These are phyloP conservation scores for Davidsoniella neocaledoniae DNA, from an alignment of 2,329 filamentous ascomycete species.

Conservation along the genomic window DNA sequence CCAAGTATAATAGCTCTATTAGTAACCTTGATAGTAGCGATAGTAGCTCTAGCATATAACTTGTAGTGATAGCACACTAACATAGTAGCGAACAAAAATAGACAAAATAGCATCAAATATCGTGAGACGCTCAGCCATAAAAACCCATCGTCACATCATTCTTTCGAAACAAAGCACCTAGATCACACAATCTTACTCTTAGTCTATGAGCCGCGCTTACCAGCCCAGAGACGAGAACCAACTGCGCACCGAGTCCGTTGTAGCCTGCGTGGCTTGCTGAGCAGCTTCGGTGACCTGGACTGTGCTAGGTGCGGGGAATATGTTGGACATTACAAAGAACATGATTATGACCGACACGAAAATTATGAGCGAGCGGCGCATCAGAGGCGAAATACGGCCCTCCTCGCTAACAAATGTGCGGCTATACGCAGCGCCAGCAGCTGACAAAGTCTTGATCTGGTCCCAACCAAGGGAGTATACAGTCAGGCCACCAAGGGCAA, in stretches of 20 bases:
- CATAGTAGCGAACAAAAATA: too few relatives aligned
- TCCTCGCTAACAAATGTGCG: conserved; percentile 15
- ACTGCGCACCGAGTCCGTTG: conserved; percentile 9
- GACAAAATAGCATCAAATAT: too few relatives aligned
- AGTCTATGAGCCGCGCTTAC: background rate
- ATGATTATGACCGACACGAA: conserved; percentile 14
- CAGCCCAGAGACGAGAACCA: conserved; percentile 12
- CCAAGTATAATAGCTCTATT: too few relatives aligned
- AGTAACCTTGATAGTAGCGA: too few relatives aligned
- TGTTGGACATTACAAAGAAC: conserved; percentile 14
- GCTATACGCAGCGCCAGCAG: conserved; percentile 11
- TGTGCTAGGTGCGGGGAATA: conserved; percentile 5
- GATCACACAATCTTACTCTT: too few relatives aligned
- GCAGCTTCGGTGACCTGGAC: conserved; percentile 6
- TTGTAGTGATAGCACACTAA: too few relatives aligned
- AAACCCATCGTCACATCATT: too few relatives aligned
- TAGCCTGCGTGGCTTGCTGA: conserved; percentile 5
- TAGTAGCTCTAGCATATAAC: too few relatives aligned
- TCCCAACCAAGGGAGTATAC: conserved; percentile 30
- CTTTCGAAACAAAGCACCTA: too few relatives aligned
- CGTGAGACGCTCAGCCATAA: too few relatives aligned
- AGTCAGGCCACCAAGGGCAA: conserved; percentile 40
- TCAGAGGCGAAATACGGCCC: conserved; percentile 15
- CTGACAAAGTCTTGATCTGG: conserved; percentile 14
- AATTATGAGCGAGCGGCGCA: conserved; percentile 15